Conservation (phyloP, 2,329 filamentous ascomycete species). For the Aspergillus aculeatinus region DNA sequence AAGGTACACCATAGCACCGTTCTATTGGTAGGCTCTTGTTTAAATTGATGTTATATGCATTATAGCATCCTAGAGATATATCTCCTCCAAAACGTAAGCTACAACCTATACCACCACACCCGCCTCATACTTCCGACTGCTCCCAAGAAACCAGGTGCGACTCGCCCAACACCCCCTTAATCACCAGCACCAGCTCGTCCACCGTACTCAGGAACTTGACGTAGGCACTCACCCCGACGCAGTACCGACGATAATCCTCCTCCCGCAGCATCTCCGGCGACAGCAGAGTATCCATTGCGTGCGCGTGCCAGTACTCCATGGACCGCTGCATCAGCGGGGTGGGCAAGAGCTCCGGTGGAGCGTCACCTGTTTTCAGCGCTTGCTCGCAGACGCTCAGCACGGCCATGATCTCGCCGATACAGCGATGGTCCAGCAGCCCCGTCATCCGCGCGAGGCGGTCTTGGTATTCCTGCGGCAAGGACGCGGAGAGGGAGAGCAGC, state of each 20-base stretch:
- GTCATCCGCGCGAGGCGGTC: slow-evolving; percentile 38
- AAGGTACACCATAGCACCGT: too few relatives aligned
- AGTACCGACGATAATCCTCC: slow-evolving; percentile 48
- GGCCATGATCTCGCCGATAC: slow-evolving; percentile 54
- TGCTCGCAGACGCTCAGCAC: slow-evolving; percentile 51
- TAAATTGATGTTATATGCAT: too few relatives aligned
- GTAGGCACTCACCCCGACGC: slow-evolving; percentile 48
- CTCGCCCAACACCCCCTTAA: slow-evolving; percentile 49
- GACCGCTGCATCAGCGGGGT: slow-evolving; percentile 46
- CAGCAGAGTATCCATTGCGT: slow-evolving; percentile 28
- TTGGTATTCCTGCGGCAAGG: slow-evolving; percentile 43
- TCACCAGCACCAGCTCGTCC: slow-evolving; percentile 47
- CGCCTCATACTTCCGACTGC: neutral
- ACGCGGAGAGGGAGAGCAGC: slow-evolving; percentile 36
- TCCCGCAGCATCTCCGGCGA: slow-evolving; percentile 37
- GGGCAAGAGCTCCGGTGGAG: slow-evolving; percentile 50
- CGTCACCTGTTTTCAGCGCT: slow-evolving; percentile 48
- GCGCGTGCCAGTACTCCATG: slow-evolving; percentile 26
- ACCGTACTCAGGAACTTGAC: slow-evolving; percentile 45
- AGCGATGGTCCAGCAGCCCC: slow-evolving; percentile 45
- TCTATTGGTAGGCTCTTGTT: too few relatives aligned
- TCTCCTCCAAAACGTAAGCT: too few relatives aligned
- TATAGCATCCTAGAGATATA: too few relatives aligned
- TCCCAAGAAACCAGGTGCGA: slow-evolving; percentile 29
- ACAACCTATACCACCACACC: neutral